Base-by-base conservation (phyloP, 768 basidiomycete genomes). In the Fomitopsis pulvina region DNA sequence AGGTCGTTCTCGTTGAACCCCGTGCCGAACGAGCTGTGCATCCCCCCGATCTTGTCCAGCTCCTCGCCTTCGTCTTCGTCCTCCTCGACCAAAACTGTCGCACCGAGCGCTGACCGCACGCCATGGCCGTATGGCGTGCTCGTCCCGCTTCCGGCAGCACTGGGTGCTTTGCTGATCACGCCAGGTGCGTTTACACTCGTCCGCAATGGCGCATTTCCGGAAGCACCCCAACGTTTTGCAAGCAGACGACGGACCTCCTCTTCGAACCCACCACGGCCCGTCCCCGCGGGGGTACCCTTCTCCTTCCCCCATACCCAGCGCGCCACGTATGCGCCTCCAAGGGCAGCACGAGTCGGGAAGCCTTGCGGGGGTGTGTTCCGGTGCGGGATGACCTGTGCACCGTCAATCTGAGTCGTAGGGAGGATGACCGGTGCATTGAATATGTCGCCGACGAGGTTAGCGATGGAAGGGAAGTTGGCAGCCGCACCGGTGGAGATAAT, bases 301-400 rank as follows among this genome's bases (percentile, higher is more conserved):
- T 87, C 83, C 55, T 80, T 76, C 34, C 85, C 81, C 88, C 87
- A 92, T 38, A 87, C 83, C 89, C 90, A 92, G 7, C 90, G 75
- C 25, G 88, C 90, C 37, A 87, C 68, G 60, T 88, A 92, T 1
- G 89, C 86, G 0, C 79, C 77, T 0, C 89, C 89, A 2, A 92
- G 68, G 0, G 85, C 74, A 1, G 80, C 84, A 11, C 88, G 77
- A 12, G 79, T 78, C 0, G 86, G 82, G 64, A 78, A 87, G 12
- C 86, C 84, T 21, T 62, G 57, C 0, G 81, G 83, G 7, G 87
- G 88, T 0, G 86, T 80, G 56, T 88, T 88, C 22, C 87, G 77
- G 57, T 88, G 87, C 11, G 81, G 74, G 14, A 79, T 74, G 16
- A 80, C 66, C 60, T 86, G 85, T 10, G 88, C 88, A 7, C 81